phyloP scores from a whole-genome alignment of 805 yeast species.

The Saccharomycopsis selenospora region DNA sequence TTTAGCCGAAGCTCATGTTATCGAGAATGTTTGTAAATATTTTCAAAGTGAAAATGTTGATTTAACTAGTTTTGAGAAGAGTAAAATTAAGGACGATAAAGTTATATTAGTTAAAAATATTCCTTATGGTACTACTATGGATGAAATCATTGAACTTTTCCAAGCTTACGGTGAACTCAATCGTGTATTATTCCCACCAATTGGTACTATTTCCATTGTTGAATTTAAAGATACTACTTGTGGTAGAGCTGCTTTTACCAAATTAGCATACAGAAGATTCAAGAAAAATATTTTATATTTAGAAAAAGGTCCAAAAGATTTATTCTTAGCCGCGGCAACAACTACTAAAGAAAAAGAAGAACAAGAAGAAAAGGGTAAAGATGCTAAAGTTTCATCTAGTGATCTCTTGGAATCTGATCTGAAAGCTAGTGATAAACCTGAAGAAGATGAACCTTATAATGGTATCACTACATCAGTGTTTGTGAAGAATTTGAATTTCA shows the following conservation, averaged over 20 bases:
- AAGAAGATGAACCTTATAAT: conserved; percentile 36
- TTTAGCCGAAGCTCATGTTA: conserved; percentile 91
- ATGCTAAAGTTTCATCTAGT: conserved; percentile 37
- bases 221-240: conserved; percentile 77
- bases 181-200: conserved; percentile 87
- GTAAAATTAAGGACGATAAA: conserved; percentile 67
- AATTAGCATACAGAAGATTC: conserved; percentile 79
- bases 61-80: conserved; percentile 54
- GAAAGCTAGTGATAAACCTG: conserved; percentile 24
- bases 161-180: conserved; percentile 71
- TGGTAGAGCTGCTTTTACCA: conserved; percentile 85
- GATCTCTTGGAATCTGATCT: conserved; percentile 37
- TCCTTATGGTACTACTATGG: conserved; percentile 76
- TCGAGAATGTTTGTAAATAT: conserved; percentile 82
- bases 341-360: conserved; percentile 40
- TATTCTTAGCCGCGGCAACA: conserved; percentile 62
- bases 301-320: conserved; percentile 87
- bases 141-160: conserved; percentile 78
- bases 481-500: conserved; percentile 85
- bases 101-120: conserved; percentile 83
- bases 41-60: conserved; percentile 85
- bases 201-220: conserved; percentile 91
- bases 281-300: conserved; percentile 81
- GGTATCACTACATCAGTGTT: conserved; percentile 86
- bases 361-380: conserved; percentile 30